Conservation (phyloP, 1,284 basidiomycete genomes). For the Abortiporus biennis region DNA sequence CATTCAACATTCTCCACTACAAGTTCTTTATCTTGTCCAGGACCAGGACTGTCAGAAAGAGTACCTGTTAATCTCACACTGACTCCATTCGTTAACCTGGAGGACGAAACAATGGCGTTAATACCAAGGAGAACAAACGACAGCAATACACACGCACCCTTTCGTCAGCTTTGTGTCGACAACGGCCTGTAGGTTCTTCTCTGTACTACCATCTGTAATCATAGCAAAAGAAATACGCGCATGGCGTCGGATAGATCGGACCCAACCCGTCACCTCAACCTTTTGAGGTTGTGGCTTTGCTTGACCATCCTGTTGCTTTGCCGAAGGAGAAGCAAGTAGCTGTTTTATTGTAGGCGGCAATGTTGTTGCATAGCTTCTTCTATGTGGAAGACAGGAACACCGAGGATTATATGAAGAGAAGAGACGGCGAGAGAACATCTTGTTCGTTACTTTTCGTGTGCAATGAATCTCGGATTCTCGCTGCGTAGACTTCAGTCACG, state of each 20-base stretch:
- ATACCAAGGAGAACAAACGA: too few species aligned
- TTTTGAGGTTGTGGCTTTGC: slow-evolving; percentile 12
- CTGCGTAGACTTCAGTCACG: too few species aligned
- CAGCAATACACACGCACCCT: too few species aligned
- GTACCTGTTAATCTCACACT: slow-evolving; percentile 65
- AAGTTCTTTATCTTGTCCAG: slow-evolving; percentile 72
- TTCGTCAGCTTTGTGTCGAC: too few species aligned
- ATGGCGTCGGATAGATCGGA: slow-evolving; percentile 79
- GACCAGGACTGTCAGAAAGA: slow-evolving; percentile 60
- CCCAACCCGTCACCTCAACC: slow-evolving; percentile 66
- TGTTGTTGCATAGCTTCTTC: too few species aligned
- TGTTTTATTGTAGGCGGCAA: slow-evolving; percentile 54
- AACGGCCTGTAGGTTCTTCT: slow-evolving; percentile 73
- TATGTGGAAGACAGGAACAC: too few species aligned
- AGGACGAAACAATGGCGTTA: not conserved
- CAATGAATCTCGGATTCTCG: too few species aligned
- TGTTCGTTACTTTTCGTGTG: too few species aligned
- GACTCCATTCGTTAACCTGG: slow-evolving; percentile 65
- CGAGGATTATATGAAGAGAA: too few species aligned
- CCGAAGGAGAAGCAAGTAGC: slow-evolving; percentile 43
- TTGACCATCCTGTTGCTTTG: slow-evolving; percentile 13
- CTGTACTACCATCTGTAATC: slow-evolving; percentile 75
- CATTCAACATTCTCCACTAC: slow-evolving; percentile 61
- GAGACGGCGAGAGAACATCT: too few species aligned
- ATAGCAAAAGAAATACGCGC: slow-evolving; percentile 85